These are phyloP conservation scores for Clarireedia paspali DNA, from an alignment of 2,329 filamentous ascomycete genomes.

Conservation along the genomic window DNA sequence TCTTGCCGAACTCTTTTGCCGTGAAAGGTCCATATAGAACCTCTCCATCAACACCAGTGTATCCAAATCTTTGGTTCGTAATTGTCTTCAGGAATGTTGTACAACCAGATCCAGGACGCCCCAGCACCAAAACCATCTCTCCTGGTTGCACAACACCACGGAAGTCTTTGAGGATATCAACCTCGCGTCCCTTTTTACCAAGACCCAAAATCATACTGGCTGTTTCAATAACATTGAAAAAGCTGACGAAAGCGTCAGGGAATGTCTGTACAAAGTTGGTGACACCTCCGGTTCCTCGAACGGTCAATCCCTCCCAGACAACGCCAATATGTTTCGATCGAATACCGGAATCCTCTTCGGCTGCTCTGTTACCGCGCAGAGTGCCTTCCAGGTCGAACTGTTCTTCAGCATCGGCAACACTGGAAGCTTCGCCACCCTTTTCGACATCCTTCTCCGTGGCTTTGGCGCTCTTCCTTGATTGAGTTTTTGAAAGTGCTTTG, in stretches of 20 bases:
- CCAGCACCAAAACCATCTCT: no score
- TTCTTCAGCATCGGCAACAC: conserved; percentile 30
- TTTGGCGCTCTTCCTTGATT: conserved; percentile 26
- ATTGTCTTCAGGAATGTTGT: conserved; percentile 71
- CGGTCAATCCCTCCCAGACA: conserved; percentile 69
- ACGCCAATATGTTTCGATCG: conserved; percentile 73
- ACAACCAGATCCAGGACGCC: conserved; percentile 67
- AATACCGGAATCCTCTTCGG: conserved; percentile 71
- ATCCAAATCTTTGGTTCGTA: conserved; percentile 60
- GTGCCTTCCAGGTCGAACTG: conserved; percentile 70
- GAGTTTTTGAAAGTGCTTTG: conserved; percentile 42
- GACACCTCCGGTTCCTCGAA: conserved; percentile 65
- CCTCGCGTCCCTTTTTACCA: conserved; percentile 60
- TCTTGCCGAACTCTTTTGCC: conserved; percentile 57
- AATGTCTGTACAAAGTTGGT: conserved; percentile 68
- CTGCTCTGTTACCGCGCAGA: conserved; percentile 62
- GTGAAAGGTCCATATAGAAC: conserved; percentile 66
- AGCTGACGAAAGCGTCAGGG: conserved; percentile 61
- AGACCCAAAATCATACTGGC: conserved; percentile 55
- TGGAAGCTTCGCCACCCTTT: conserved; percentile 36
- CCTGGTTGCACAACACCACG: conserved; percentile 58
- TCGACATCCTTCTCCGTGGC: conserved; percentile 46
- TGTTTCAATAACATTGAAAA: conserved; percentile 67
- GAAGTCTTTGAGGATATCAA: conserved; percentile 67
- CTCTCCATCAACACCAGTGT: conserved; percentile 59